Percentiles rank a stretch among this genome's conserved stretches.
phyloP scores from a whole-genome alignment of 1,284 basidiomycete species.

The Cystobasidiaceae sp. region DNA sequence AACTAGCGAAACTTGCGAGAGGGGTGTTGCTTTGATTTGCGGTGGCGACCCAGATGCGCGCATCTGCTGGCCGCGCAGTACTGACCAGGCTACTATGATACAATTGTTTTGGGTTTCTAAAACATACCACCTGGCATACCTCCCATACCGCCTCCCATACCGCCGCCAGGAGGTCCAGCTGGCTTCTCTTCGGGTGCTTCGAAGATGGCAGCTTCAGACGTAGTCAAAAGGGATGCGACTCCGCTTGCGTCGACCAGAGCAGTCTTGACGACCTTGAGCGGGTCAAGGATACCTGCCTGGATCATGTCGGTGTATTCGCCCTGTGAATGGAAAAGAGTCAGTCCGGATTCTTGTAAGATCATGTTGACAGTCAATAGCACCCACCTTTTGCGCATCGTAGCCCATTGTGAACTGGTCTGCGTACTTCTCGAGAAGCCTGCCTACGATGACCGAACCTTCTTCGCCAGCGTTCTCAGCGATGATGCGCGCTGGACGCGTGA shows the following conservation, averaged over 20 bases:
- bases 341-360: too few species aligned
- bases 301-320: slow-evolving; percentile 95
- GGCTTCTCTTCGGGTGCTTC: slow-evolving; percentile 80
- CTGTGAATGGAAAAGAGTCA: too few species aligned
- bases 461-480: slow-evolving; percentile 95
- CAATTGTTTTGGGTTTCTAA: too few species aligned
- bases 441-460: slow-evolving; percentile 88
- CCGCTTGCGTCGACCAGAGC: slow-evolving; percentile 76
- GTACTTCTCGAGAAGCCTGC: slow-evolving; percentile 68
- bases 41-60: too few species aligned
- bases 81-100: too few species aligned
- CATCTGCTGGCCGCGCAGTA: too few species aligned
- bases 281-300: slow-evolving; percentile 78
- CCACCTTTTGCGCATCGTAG: slow-evolving; percentile 73
- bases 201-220: slow-evolving; percentile 86
- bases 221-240: slow-evolving; percentile 66
- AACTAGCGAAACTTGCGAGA: too few species aligned
- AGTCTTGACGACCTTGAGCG: slow-evolving; percentile 63
- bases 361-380: too few species aligned
- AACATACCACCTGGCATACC: too few species aligned
- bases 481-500: slow-evolving; percentile 70
- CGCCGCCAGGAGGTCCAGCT: slow-evolving; percentile 46
- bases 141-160: slow-evolving; percentile 34
- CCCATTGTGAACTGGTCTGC: slow-evolving; percentile 73
- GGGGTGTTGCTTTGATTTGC: too few species aligned